phyloP scores from a whole-genome alignment of 1,139 yeast genomes.

The Debaryomycetaceae sp. region DNA sequence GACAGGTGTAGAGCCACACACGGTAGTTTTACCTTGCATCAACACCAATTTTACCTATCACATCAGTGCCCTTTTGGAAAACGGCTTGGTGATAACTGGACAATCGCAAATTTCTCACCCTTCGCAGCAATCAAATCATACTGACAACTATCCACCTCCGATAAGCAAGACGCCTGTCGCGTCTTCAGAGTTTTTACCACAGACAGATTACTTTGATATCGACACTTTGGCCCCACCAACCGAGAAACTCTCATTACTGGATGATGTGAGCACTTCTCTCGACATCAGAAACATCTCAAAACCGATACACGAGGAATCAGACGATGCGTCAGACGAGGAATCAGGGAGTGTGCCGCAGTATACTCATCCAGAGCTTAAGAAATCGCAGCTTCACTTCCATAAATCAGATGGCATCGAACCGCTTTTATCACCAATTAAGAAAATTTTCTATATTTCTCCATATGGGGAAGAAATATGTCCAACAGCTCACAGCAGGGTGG shows the following conservation, averaged over 20 bases:
- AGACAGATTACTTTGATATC: slow-evolving; percentile 14
- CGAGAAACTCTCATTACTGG: slow-evolving; percentile 13
- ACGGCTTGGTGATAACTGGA: slow-evolving; percentile 82
- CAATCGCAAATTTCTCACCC: slow-evolving; percentile 96
- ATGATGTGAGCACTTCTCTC: background rate
- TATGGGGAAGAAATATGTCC: slow-evolving; percentile 89
- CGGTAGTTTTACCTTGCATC: slow-evolving; percentile 72
- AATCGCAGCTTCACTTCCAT: slow-evolving; percentile 70
- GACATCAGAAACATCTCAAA: slow-evolving; percentile 5
- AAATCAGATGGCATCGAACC: slow-evolving; percentile 55
- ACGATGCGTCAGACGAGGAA: slow-evolving; percentile 43
- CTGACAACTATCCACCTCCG: slow-evolving; percentile 20
- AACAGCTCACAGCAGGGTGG: slow-evolving; percentile 62
- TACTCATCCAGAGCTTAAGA: slow-evolving; percentile 73
- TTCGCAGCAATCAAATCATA: slow-evolving; percentile 16
- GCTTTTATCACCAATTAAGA: slow-evolving; percentile 67
- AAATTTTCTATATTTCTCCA: slow-evolving; percentile 80
- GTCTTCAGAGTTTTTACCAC: slow-evolving; percentile 19
- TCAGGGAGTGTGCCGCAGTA: slow-evolving; percentile 67
- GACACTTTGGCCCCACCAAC: slow-evolving; percentile 9
- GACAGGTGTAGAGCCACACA: slow-evolving; percentile 54
- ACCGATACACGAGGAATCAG: slow-evolving; percentile 17
- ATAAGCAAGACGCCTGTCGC: slow-evolving; percentile 36
- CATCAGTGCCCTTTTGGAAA: slow-evolving; percentile 69
- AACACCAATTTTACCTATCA: slow-evolving; percentile 85